Evolutionary conservation across 106 monocot species (phyloP).

Genomic region (Dendrobium chrysotoxum): DNA sequence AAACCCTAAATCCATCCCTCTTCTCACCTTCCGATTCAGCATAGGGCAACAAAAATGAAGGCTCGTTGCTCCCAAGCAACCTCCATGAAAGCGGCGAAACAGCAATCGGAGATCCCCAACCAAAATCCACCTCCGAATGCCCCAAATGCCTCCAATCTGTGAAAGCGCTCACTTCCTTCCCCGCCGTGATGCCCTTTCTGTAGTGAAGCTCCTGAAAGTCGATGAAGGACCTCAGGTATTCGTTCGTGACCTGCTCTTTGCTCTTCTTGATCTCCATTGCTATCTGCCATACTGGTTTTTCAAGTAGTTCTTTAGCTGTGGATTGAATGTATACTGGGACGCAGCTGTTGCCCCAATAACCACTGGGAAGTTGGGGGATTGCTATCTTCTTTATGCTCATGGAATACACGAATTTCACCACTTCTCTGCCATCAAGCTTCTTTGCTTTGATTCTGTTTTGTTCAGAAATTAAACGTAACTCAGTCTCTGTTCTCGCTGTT

Average conservation of each 20-base stretch:
- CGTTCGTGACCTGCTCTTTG: conserved; percentile 33
- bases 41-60: conserved; percentile 50
- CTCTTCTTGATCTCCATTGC: conserved; percentile 38
- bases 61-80: conserved; percentile 46
- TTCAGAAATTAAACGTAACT: not conserved
- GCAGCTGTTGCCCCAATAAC: conserved; percentile 65
- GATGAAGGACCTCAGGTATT: conserved; percentile 56
- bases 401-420: conserved; percentile 57
- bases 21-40: conserved; percentile 6
- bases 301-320: conserved; percentile 21
- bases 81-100: conserved; percentile 51
- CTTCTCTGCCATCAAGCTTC: not conserved
- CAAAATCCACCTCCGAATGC: conserved; percentile 52
- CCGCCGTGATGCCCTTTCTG: conserved; percentile 35
- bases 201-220: conserved; percentile 60
- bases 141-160: conserved; percentile 65
- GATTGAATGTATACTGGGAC: conserved; percentile 50
- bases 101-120: conserved; percentile 34
- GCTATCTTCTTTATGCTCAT: conserved; percentile 54
- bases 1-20: conserved; percentile 38
- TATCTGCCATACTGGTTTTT: conserved; percentile 22
- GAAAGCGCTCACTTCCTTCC: conserved; percentile 31
- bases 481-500: too few species aligned
- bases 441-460: conserved; percentile 30
- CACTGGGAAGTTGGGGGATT: conserved; percentile 26